Percentiles rank a stretch among this genome's conserved stretches.
phyloP scores from a whole-genome alignment of 1,284 basidiomycete species.

The Ganoderma multipileum region DNA sequence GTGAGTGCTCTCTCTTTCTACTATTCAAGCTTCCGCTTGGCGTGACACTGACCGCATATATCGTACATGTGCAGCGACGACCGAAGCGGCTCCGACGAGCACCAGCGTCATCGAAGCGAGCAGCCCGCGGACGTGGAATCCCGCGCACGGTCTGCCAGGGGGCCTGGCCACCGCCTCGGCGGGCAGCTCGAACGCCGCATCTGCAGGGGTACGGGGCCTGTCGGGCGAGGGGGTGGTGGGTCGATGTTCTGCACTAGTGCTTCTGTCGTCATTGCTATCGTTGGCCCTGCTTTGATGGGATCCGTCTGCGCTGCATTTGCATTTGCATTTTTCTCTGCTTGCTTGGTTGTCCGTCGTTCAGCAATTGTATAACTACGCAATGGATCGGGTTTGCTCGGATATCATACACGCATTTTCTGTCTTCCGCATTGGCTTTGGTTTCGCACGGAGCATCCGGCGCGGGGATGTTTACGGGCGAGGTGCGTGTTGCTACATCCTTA shows the following conservation, averaged over 20 bases:
- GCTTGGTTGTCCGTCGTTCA: background rate
- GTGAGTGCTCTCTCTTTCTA: slow-evolving; percentile 4
- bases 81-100: slow-evolving; percentile 13
- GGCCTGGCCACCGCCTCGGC: background rate
- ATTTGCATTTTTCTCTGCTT: background rate
- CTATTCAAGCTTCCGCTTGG: slow-evolving; percentile 5
- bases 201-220: background rate
- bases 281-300: slow-evolving; percentile 7
- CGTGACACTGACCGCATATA: slow-evolving; percentile 19
- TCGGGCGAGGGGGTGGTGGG: background rate
- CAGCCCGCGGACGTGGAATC: background rate
- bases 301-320: background rate
- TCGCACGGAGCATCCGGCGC: background rate
- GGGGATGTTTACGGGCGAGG: background rate
- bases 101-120: background rate
- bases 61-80: slow-evolving; percentile 7
- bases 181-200: background rate
- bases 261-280: slow-evolving; percentile 8
- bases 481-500: background rate
- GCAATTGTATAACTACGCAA: slow-evolving; percentile 2
- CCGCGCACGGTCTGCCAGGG: slow-evolving; percentile 1
- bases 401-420: no score
- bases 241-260: background rate
- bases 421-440: background rate
- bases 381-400: background rate